A percentile compares a stretch with the other conserved stretches of the same genome.
Conservation (phyloP, 225 moss, liverwort and hornwort genomes). For the Ulota crispa region DNA sequence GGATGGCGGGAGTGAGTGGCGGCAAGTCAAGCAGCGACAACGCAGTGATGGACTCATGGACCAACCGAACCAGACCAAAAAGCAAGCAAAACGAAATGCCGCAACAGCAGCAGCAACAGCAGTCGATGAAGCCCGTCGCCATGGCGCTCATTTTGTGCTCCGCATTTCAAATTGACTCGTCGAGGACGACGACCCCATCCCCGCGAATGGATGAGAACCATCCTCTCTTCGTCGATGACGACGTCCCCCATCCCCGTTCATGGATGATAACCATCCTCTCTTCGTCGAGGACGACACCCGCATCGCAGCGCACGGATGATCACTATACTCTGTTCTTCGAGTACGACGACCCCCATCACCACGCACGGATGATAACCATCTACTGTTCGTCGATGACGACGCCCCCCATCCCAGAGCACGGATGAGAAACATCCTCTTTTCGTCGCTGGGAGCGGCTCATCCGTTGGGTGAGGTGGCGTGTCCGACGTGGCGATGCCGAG, state of each 20-base stretch:
- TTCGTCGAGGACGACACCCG: no score
- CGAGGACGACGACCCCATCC: slow-evolving; percentile 25
- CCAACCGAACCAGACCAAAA: not conserved
- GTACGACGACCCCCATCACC: slow-evolving; percentile 30
- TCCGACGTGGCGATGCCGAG: not conserved
- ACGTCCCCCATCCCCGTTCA: not conserved
- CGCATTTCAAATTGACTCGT: slow-evolving; percentile 35
- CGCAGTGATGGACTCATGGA: slow-evolving; percentile 16
- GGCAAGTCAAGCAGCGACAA: slow-evolving; percentile 30
- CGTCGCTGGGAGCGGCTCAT: not conserved
- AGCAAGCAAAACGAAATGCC: not conserved
- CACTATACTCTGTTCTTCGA: no score
- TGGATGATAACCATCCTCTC: not conserved
- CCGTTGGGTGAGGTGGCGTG: not conserved
- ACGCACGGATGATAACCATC: not conserved
- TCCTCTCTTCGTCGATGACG: not conserved
- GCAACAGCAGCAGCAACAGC: not conserved
- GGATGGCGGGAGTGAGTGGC: slow-evolving; percentile 41
- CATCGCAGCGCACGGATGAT: no score
- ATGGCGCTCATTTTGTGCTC: slow-evolving; percentile 32
- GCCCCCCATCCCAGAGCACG: no score
- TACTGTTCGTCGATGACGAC: no score
- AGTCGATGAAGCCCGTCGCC: slow-evolving; percentile 42
- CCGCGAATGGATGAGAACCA: not conserved
- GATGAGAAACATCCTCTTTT: not conserved